Base-by-base conservation (phyloP, 768 basidiomycete genomes). In the Ramaria sp. region DNA sequence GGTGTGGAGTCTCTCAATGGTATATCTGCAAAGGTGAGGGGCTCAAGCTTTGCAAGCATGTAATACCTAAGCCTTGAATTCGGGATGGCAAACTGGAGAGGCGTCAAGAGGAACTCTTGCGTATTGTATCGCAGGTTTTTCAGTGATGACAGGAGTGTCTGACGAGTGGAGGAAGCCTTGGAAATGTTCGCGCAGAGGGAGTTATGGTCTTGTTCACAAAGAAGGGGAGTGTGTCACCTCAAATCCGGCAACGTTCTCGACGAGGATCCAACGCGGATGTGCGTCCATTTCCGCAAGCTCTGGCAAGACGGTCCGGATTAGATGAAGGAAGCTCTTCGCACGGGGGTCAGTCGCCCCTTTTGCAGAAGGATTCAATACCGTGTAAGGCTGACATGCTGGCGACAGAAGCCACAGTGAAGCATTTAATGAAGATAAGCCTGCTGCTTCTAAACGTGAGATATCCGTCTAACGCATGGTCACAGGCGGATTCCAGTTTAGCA, bases 211-310 rank as follows among this genome's bases (percentile, higher is more conserved):
- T 50, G 32, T 32, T 34, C 47, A 61, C 6, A 48, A n/a, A 34
- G 16, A 37, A 32, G 2, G 36, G 30, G 32, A 34, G 32, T 10
- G 9, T 43, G 22, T 27, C 64, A 86, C 88, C 79, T 88, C 85
- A 60, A 90, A 90, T 7, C 86, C 87, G 9, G 81, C 85, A 3
- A 91, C 88, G 60, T 90, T 90, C 63, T 90, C 88, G 8, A 91
- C 70, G 10, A 90, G 72, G 9, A 90, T 62, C 56, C 74, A 76
- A 3, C 66, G 67, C 4, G 88, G 88, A 53, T 80, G 77, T 3
- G 65, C 66, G 34, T 69, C 61, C 8, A 61, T 62, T 3, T 59
- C 55, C 8, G 70, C 76, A 49, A 90, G 64, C 25, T 77, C 73
- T 0, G 86, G 85, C 0, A 90, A 70, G 22, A 90, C 72, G 24